Base-by-base conservation (phyloP, 176 grass and related monocot species). In the Oryza meyeriana region DNA sequence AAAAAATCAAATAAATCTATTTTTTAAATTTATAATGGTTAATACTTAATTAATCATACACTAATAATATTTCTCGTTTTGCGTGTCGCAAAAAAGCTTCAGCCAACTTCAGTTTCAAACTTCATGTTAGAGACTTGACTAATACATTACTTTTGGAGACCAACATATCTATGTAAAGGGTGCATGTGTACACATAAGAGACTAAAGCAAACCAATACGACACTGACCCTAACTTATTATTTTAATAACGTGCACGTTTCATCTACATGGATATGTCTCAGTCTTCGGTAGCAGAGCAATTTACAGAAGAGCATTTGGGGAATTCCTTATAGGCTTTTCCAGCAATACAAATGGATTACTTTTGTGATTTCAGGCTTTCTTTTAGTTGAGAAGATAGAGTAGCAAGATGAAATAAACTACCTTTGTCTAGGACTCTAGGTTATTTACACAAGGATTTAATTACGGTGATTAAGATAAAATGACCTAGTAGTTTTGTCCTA, bases 341-440 rank as follows among this genome's bases (percentile, higher is more conserved):
- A 79, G 76, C 18, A 33, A 36, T 35, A 61, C 25, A 17, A 25
- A 76, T 31, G 32, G 64, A 65, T 64, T 44, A 2, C 10, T 24
- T 16, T 30, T 73, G 52, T 44, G 24, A 17, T 81, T 44, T n/a
- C 26, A 82, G 16, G 27, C 20, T 73, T 10, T 82, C 36, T 4
- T 82, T 72, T 44, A 20, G 44, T 64, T 69, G 50, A 72, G 18
- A 82, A 72, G 11, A 44, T 61, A 66, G 20, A 7, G 48, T 72
- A 31, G 20, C 35, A 61, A 72, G 18, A 82, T 42, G 55, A 62
- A 82, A 32, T 72, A 81, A 44, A 24, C 39, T 42, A 38, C 39
- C 24, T 17, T 55, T 38, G 41, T 25, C 17, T 58, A 28, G 14
- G 66, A 50, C 52, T 41, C 5, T 41, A 44, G 42, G 42, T 44